Percentiles rank a stretch among this genome's conserved stretches.
Evolutionary conservation across 2,329 filamentous ascomycete species (phyloP).

Genomic region (Rhynchosporium graminicola): DNA sequence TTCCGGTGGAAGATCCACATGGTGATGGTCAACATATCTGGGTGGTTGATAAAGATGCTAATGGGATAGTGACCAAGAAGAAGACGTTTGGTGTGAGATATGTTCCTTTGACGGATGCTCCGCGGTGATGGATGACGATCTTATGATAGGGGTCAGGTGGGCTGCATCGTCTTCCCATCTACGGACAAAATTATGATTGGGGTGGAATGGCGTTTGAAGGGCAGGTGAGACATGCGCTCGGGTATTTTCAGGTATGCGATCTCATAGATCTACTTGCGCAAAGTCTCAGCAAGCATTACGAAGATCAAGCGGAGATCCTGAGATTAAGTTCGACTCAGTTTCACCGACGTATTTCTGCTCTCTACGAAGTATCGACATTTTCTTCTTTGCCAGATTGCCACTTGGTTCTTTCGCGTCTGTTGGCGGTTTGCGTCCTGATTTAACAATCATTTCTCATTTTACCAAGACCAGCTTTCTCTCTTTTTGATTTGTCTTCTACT

Average conservation of each 20-base stretch:
- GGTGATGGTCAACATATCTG: constrained; percentile 63
- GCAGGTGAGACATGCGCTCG: not conserved
- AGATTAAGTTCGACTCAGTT: too few species aligned
- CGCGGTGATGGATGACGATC: constrained; percentile 35
- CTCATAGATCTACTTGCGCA: not conserved
- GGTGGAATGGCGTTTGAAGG: too few species aligned
- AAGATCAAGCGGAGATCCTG: too few species aligned
- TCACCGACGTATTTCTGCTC: too few species aligned
- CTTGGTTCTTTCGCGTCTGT: too few species aligned
- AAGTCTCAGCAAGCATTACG: not conserved
- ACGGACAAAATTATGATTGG: too few species aligned
- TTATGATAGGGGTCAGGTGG: not conserved
- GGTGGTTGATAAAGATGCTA: constrained; percentile 69
- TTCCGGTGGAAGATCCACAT: constrained; percentile 65
- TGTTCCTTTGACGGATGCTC: constrained; percentile 75
- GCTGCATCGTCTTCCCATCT: not conserved
- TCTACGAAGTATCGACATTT: too few species aligned
- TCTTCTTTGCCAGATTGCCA: too few species aligned
- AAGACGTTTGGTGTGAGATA: constrained; percentile 72
- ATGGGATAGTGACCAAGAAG: constrained; percentile 61
- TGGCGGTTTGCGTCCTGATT: too few species aligned
- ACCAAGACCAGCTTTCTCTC: too few species aligned
- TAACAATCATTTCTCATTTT: too few species aligned
- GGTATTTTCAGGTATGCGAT: not conserved
- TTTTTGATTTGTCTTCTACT: too few species aligned